phyloP scores from a whole-genome alignment of 2,329 filamentous ascomycete genomes.

The Diaporthe ilicicola region DNA sequence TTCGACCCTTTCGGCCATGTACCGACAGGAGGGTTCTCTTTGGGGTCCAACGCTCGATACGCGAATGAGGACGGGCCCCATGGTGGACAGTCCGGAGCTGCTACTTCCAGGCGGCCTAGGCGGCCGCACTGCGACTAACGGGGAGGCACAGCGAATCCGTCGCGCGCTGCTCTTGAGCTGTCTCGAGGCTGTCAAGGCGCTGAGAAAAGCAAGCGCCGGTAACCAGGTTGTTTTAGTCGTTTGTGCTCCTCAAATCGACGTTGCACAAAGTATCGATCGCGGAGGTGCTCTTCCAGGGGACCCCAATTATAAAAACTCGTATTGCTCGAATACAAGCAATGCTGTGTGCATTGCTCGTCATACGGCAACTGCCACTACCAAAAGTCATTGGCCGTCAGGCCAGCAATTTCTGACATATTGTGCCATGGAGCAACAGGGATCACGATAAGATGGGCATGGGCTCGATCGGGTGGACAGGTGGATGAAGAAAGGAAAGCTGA shows the following conservation, averaged over 20 bases:
- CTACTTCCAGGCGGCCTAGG: conserved; percentile 1
- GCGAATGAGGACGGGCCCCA: conserved; percentile 24
- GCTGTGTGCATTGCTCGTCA: conserved; percentile 30
- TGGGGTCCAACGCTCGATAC: conserved; percentile 24
- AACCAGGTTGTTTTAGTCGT: neutral
- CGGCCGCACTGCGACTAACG: neutral
- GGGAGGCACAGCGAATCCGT: no score
- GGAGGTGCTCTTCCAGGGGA: conserved; percentile 31
- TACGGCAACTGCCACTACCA: conserved; percentile 25
- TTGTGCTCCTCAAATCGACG: conserved; percentile 10
- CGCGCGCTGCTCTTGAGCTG: no score
- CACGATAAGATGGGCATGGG: conserved; percentile 29
- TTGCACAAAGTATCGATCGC: conserved; percentile 27
- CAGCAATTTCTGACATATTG: conserved; percentile 15
- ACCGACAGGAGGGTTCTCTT: conserved; percentile 26
- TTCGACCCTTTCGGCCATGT: conserved; percentile 26
- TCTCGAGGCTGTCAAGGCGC: neutral
- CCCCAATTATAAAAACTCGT: conserved; percentile 32
- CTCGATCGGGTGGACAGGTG: no score
- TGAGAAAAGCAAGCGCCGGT: neutral
- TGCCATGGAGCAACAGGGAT: conserved; percentile 26
- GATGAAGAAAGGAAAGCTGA: conserved; percentile 17
- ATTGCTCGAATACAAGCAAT: conserved; percentile 32
- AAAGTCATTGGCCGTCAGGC: conserved; percentile 18
- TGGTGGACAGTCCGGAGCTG: conserved; percentile 1